Percentiles rank a stretch among this genome's conserved stretches.
These are phyloP conservation scores for Tetracentron sinense DNA, from an alignment of 164 flowering plant genomes.

Conservation along the genomic window DNA sequence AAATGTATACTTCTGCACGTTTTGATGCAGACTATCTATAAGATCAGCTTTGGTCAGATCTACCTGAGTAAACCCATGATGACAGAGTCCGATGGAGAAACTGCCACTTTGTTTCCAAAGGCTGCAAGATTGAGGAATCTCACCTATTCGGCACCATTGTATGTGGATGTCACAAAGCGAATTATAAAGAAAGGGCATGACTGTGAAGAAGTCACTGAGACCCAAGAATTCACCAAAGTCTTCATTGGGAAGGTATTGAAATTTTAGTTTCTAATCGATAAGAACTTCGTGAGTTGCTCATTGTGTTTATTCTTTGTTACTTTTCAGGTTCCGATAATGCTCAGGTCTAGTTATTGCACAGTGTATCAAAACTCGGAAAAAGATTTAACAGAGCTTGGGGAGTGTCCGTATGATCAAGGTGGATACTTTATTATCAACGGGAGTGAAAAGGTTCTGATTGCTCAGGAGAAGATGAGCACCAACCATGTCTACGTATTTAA, in stretches of 20 bases:
- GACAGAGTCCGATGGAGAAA: constrained; percentile 99
- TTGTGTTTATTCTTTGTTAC: not conserved
- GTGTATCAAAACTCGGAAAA: constrained; percentile 87
- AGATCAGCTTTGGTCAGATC: constrained; percentile 93
- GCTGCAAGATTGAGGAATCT: constrained; percentile 94
- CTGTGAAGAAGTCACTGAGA: constrained; percentile 87
- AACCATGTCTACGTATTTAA: constrained; percentile 98
- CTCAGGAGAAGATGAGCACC: constrained; percentile 99
- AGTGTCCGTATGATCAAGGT: constrained; percentile 98
- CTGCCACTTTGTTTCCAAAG: constrained; percentile 91
- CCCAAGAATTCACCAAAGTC: constrained; percentile 92
- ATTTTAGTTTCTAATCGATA: not conserved
- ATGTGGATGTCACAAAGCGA: constrained; percentile 87
- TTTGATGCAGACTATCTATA: constrained; percentile 82
- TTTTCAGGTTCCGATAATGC: constrained; percentile 92
- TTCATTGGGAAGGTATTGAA: constrained; percentile 84
- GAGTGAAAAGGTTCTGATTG: constrained; percentile 95
- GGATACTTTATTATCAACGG: constrained; percentile 98
- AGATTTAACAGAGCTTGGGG: constrained; percentile 97
- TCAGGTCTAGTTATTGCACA: constrained; percentile 94
- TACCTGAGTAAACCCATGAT: constrained; percentile 98
- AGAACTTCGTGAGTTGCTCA: not conserved
- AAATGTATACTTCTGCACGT: not conserved
- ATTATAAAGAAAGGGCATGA: constrained; percentile 95
- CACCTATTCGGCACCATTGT: constrained; percentile 92